These are phyloP conservation scores for Rehmannia glutinosa DNA, from an alignment of 257 asterid genomes.

Conservation along the genomic window DNA sequence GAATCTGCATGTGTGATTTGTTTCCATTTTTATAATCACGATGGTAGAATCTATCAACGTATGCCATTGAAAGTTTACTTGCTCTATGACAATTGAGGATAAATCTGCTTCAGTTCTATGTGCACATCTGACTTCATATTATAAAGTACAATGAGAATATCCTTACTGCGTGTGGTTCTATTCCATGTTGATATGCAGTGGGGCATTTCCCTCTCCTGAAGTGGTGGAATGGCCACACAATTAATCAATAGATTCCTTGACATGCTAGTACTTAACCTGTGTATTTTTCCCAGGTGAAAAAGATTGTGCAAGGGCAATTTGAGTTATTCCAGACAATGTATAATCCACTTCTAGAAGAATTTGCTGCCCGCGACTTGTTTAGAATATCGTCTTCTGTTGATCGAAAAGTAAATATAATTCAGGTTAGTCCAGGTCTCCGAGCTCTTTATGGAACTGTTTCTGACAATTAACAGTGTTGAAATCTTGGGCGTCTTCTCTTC, in stretches of 20 bases:
- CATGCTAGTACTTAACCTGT: conserved; percentile 11
- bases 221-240: background rate
- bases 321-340: conserved; percentile 59
- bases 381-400: conserved; percentile 46
- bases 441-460: background rate
- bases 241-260: background rate
- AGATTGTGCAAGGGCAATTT: conserved; percentile 79
- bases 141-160: background rate
- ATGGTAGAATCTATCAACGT: background rate
- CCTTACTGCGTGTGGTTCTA: background rate
- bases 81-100: background rate
- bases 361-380: conserved; percentile 51
- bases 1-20: background rate
- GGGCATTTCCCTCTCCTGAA: background rate
- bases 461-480: background rate
- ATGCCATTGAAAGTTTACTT: background rate
- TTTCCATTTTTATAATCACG: conserved; percentile 1
- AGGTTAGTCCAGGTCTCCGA: conserved; percentile 41
- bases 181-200: background rate
- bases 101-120: background rate
- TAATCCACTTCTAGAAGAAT: conserved; percentile 59
- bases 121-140: background rate
- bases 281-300: conserved; percentile 47
- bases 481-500: conserved; percentile 1
- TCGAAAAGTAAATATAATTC: conserved; percentile 42